A percentile compares a stretch with the other conserved stretches of the same genome.
These are phyloP conservation scores for Penicillium tannophilum DNA, from an alignment of 495 filamentous ascomycete species.

Conservation along the genomic window DNA sequence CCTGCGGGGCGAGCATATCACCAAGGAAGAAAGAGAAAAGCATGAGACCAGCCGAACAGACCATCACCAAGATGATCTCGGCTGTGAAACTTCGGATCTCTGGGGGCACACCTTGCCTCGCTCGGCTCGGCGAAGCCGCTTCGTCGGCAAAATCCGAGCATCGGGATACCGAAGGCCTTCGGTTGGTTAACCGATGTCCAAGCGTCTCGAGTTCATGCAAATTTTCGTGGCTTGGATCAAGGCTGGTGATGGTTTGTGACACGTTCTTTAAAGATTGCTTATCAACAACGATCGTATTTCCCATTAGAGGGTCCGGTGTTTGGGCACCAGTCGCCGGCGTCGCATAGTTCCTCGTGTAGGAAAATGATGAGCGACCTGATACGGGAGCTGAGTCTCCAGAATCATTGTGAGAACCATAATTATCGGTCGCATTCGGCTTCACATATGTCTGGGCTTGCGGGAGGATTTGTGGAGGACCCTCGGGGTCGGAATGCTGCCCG, in stretches of 20 bases:
- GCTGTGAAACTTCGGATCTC: conserved; percentile 25
- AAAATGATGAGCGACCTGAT: conserved; percentile 26
- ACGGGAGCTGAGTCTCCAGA: conserved; percentile 18
- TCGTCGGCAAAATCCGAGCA: conserved; percentile 17
- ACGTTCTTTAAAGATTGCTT: conserved; percentile 21
- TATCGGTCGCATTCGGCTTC: neutral
- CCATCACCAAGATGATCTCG: conserved; percentile 44
- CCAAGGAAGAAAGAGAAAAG: conserved; percentile 47
- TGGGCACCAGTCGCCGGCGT: conserved; percentile 29
- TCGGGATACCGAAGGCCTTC: conserved; percentile 25
- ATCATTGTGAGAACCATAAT: neutral
- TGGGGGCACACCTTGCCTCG: conserved; percentile 25
- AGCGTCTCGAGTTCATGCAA: conserved; percentile 18
- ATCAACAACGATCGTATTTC: conserved; percentile 14
- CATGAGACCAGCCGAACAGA: conserved; percentile 47
- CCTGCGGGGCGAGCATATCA: conserved; percentile 43
- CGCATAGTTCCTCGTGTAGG: conserved; percentile 20
- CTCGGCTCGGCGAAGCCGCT: conserved; percentile 21
- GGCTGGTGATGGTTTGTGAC: conserved; percentile 14
- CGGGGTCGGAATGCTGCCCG: conserved; percentile 15
- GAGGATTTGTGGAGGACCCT: conserved; percentile 15
- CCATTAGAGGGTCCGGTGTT: conserved; percentile 29
- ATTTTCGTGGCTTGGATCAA: conserved; percentile 16
- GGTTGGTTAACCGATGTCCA: conserved; percentile 21
- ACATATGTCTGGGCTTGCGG: conserved; percentile 10